Conservation (phyloP, 257 asterid genomes). For the Dorcoceras hygrometricum region DNA sequence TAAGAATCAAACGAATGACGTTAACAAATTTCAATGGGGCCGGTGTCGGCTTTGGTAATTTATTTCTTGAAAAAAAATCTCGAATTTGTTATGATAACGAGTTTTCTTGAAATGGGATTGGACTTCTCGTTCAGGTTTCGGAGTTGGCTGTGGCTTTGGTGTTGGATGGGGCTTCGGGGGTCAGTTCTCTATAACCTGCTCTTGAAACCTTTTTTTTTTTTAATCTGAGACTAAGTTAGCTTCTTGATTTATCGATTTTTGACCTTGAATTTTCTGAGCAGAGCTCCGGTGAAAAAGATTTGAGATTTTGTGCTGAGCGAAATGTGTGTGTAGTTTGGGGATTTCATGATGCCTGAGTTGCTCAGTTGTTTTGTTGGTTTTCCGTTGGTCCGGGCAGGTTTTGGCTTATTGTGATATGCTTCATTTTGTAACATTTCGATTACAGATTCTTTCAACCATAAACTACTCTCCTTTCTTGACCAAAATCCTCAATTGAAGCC, state of each 20-base stretch:
- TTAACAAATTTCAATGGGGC: conserved; percentile 64
- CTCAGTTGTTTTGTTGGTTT: no score
- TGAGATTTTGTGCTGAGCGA: no score
- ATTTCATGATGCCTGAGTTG: no score
- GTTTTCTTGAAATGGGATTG: conserved; percentile 19
- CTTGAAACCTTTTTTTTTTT: neutral
- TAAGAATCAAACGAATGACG: conserved; percentile 39
- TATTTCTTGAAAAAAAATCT: neutral
- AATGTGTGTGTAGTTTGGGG: no score
- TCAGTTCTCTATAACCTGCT: conserved; percentile 25
- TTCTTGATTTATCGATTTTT: neutral
- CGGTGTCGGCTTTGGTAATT: conserved; percentile 75
- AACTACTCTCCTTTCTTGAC: no score
- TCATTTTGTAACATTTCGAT: no score
- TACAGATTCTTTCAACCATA: no score
- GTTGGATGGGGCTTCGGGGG: conserved; percentile 97
- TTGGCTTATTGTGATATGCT: no score
- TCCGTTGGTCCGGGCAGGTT: no score
- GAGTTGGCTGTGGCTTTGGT: conserved; percentile 87
- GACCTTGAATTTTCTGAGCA: neutral
- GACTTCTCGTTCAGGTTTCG: conserved; percentile 48
- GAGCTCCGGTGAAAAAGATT: no score
- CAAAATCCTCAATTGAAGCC: no score
- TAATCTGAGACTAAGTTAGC: neutral
- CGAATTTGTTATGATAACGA: neutral